Conservation (phyloP, 2,329 filamentous ascomycete species). For the Trematosphaeria pertusa region DNA sequence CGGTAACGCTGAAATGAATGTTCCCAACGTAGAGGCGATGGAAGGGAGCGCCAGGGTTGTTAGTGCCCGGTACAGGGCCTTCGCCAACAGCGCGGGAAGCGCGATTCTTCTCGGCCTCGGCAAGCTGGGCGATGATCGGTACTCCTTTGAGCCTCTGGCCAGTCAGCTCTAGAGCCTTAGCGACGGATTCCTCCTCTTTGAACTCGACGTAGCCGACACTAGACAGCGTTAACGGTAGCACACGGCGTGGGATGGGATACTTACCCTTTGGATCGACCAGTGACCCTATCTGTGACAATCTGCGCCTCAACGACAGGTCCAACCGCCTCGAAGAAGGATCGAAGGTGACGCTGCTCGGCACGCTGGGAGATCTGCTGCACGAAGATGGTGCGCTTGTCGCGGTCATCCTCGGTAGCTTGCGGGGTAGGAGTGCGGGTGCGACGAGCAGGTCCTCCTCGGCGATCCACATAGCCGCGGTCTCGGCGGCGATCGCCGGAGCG, state of each 20-base stretch:
- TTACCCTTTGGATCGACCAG: conserved; percentile 96
- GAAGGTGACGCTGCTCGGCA: conserved; percentile 88
- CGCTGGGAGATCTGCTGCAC: conserved; percentile 97
- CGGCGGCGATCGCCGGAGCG: conserved; percentile 54
- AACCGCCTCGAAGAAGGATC: conserved; percentile 93
- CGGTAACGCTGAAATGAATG: conserved; percentile 99
- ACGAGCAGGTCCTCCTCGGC: conserved; percentile 47
- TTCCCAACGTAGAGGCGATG: conserved; percentile 99
- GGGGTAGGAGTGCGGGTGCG: conserved; percentile 63
- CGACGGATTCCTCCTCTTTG: conserved; percentile 91
- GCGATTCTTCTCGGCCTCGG: conserved; percentile 98
- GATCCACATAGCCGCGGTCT: conserved; percentile 53
- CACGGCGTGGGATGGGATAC: conserved; percentile 38
- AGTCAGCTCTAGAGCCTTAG: conserved; percentile 94
- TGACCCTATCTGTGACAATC: conserved; percentile 97
- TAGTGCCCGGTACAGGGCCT: conserved; percentile 62
- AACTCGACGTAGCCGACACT: conserved; percentile 99
- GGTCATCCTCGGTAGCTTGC: conserved; percentile 89
- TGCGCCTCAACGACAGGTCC: conserved; percentile 96
- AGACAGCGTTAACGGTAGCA: conserved; percentile 46
- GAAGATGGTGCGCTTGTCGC: conserved; percentile 95
- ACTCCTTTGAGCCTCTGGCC: conserved; percentile 98
- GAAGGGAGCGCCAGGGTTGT: conserved; percentile 88
- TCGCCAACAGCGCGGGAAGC: conserved; percentile 82
- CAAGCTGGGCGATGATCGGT: conserved; percentile 96